Evolutionary conservation across 345 rosid species (phyloP).

Genomic region (Arabis alpina): DNA sequence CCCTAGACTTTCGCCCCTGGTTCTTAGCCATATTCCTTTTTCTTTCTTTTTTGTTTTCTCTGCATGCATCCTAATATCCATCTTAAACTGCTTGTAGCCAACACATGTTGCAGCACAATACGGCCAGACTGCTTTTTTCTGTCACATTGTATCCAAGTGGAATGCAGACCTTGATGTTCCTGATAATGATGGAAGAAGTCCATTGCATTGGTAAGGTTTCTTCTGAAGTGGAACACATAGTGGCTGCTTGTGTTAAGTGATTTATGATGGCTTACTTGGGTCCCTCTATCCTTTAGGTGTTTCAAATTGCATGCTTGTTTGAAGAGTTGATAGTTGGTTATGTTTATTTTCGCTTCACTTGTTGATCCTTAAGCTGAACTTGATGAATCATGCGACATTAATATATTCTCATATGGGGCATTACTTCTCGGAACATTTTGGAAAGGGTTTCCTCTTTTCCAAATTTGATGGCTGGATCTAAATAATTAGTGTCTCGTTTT

Average conservation of each 20-base stretch:
- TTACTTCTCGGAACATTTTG: neutral
- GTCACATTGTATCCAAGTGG: conserved; percentile 92
- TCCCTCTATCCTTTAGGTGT: conserved; percentile 6
- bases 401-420: neutral
- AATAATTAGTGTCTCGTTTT: neutral
- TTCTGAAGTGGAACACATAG: conserved; percentile 19
- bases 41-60: conserved; percentile 18
- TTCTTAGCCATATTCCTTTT: conserved; percentile 2
- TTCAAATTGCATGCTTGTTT: neutral
- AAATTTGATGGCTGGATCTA: conserved; percentile 7
- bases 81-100: conserved; percentile 59
- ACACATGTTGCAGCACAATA: conserved; percentile 98
- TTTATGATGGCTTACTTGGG: neutral
- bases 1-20: neutral
- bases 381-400: neutral
- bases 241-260: conserved; percentile 12
- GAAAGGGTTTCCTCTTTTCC: neutral
- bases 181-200: conserved; percentile 95
- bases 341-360: neutral
- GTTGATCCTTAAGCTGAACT: no score
- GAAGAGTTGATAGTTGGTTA: conserved; percentile 12
- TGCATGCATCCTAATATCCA: conserved; percentile 39
- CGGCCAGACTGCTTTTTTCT: conserved; percentile 97
- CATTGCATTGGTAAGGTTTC: conserved; percentile 83
- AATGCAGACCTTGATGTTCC: conserved; percentile 97